Conservation (phyloP, 129 eudicot species). For the Calendula officinalis region DNA sequence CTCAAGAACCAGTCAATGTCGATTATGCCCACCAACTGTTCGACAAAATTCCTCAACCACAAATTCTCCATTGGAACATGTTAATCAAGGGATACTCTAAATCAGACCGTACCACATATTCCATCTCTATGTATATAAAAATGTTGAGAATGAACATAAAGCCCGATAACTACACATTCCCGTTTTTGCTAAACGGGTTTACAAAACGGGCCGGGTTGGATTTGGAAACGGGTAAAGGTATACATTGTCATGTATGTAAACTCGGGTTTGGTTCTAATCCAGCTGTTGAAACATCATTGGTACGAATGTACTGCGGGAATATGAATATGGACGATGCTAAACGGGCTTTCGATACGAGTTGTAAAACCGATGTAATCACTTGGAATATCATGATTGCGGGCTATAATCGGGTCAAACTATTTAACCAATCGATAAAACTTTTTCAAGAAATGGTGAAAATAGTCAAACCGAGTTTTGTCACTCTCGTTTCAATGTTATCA, state of each 20-base stretch:
- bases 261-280: constrained; percentile 33
- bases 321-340: constrained; percentile 31
- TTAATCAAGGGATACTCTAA: constrained; percentile 46
- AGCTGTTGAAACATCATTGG: constrained; percentile 37
- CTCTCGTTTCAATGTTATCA: constrained; percentile 47
- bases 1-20: constrained; percentile 17
- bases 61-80: constrained; percentile 44
- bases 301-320: constrained; percentile 36
- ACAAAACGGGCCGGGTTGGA: constrained; percentile 14
- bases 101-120: constrained; percentile 6
- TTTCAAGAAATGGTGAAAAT: constrained; percentile 41
- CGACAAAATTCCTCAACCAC: constrained; percentile 46
- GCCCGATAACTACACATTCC: constrained; percentile 51
- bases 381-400: constrained; percentile 57
- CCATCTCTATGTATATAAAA: constrained; percentile 31
- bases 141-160: constrained; percentile 39
- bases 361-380: constrained; percentile 29
- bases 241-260: constrained; percentile 51
- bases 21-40: constrained; percentile 48
- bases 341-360: constrained; percentile 37
- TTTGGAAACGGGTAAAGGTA: constrained; percentile 24
- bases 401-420: constrained; percentile 39
- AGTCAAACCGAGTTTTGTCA: constrained; percentile 41
- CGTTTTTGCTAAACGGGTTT: constrained; percentile 49
- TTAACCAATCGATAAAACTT: constrained; percentile 35